Evolutionary conservation across 257 asterid genomes (phyloP).

Genomic region (Nicotiana knightiana): DNA sequence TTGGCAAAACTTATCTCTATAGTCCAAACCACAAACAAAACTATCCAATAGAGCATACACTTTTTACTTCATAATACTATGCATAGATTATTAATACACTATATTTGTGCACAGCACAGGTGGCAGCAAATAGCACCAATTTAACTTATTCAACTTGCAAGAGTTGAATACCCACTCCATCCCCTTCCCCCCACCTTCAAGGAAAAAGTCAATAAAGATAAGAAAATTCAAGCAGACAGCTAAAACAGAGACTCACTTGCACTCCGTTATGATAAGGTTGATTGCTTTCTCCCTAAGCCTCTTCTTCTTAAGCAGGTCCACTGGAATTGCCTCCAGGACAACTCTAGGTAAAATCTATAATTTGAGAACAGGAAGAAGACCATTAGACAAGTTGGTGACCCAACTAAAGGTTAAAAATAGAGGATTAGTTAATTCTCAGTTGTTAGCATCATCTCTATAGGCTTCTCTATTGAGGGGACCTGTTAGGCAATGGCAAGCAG

Average conservation of each 20-base stretch:
- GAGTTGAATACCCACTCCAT: background rate
- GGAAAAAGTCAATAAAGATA: background rate
- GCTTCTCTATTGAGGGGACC: background rate
- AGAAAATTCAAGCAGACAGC: background rate
- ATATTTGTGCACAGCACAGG: background rate
- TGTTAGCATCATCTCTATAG: background rate
- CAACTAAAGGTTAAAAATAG: background rate
- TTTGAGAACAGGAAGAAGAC: background rate
- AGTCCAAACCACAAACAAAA: background rate
- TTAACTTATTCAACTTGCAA: background rate
- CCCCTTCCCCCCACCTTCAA: background rate
- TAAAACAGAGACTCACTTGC: conserved; percentile 53
- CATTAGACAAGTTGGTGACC: background rate
- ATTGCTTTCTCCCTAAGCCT: conserved; percentile 53
- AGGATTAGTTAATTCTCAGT: background rate
- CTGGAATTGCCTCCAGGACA: conserved; percentile 75
- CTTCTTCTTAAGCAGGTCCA: conserved; percentile 69
- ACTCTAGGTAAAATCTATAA: conserved; percentile 80
- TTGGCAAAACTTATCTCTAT: background rate
- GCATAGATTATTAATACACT: background rate
- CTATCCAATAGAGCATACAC: background rate
- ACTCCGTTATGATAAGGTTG: conserved; percentile 61
- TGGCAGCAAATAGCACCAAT: background rate
- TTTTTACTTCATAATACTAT: background rate
- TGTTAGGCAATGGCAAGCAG: background rate